These are phyloP conservation scores for Spinellus fusiger DNA, from an alignment of 192 early-diverging fungal species.

Conservation along the genomic window DNA sequence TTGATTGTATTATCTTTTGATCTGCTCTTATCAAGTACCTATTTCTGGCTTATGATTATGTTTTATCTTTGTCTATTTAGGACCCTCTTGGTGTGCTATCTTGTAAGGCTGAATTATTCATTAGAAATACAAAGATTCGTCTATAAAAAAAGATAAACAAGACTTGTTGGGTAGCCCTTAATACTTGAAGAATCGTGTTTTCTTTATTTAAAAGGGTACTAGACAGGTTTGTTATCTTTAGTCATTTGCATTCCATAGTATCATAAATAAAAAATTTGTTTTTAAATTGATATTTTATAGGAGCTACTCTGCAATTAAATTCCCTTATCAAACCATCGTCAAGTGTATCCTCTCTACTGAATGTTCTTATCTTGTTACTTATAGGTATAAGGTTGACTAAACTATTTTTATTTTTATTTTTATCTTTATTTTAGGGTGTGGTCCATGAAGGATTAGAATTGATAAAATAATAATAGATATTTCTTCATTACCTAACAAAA, in stretches of 20 bases:
- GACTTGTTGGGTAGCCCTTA: neutral
- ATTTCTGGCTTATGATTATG: no score
- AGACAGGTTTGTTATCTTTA: slow-evolving; percentile 11
- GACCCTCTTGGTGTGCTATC: no score
- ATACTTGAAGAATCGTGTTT: slow-evolving; percentile 9
- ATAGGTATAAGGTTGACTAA: slow-evolving; percentile 7
- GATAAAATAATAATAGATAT: slow-evolving; percentile 4
- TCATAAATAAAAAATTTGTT: slow-evolving; percentile 7
- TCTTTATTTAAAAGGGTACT: slow-evolving; percentile 7
- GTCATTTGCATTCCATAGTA: slow-evolving; percentile 11
- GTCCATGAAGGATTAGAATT: slow-evolving; percentile 3
- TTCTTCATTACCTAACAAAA: slow-evolving; percentile 9
- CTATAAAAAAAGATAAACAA: slow-evolving; percentile 1
- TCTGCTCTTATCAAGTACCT: no score
- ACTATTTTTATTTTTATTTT: no score
- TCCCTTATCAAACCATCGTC: slow-evolving; percentile 2
- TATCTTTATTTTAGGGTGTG: slow-evolving; percentile 8
- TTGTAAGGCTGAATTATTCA: no score
- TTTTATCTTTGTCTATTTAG: no score
- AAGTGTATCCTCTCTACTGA: slow-evolving; percentile 9
- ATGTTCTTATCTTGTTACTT: slow-evolving; percentile 2
- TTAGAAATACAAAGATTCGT: slow-evolving; percentile 10
- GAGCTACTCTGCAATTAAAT: slow-evolving; percentile 11
- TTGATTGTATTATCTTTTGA: no score
- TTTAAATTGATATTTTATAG: slow-evolving; percentile 7